Evolutionary conservation across 805 yeast species (phyloP).

Genomic region (Saccharomycopsis sp.): DNA sequence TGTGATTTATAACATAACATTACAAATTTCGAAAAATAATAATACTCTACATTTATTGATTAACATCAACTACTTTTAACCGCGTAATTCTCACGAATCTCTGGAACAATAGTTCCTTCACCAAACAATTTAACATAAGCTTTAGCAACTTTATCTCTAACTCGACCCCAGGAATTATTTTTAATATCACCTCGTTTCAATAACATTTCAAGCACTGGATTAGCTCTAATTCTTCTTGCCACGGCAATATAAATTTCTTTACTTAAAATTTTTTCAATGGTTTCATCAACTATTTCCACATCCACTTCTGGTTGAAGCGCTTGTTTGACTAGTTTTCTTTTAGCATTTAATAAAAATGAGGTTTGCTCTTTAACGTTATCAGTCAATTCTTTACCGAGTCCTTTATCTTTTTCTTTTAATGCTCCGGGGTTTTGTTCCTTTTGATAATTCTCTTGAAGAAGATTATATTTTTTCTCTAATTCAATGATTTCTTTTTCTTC

Average conservation of each 20-base stretch:
- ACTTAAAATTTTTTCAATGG: neutral
- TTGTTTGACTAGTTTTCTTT: neutral
- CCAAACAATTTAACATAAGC: neutral
- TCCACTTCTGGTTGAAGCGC: constrained; percentile 1
- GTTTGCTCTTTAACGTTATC: constrained; percentile 1
- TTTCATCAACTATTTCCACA: neutral
- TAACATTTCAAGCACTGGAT: constrained; percentile 1
- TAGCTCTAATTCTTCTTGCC: neutral
- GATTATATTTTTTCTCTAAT: too few species aligned
- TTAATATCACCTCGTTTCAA: constrained; percentile 6
- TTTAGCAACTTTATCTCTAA: neutral
- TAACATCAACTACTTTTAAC: too few species aligned
- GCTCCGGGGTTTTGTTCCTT: too few species aligned
- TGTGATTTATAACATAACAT: too few species aligned
- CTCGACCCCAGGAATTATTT: neutral
- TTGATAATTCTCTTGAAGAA: too few species aligned
- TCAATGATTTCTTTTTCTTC: too few species aligned
- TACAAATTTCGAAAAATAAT: too few species aligned
- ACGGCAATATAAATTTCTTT: neutral
- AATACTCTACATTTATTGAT: too few species aligned
- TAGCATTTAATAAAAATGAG: neutral
- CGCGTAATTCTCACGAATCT: neutral
- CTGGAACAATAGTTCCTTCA: neutral
- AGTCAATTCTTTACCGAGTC: neutral
- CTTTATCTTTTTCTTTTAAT: constrained; percentile 1